Base-by-base conservation (phyloP, 768 basidiomycete genomes). In the Multifurca ochricompacta region DNA sequence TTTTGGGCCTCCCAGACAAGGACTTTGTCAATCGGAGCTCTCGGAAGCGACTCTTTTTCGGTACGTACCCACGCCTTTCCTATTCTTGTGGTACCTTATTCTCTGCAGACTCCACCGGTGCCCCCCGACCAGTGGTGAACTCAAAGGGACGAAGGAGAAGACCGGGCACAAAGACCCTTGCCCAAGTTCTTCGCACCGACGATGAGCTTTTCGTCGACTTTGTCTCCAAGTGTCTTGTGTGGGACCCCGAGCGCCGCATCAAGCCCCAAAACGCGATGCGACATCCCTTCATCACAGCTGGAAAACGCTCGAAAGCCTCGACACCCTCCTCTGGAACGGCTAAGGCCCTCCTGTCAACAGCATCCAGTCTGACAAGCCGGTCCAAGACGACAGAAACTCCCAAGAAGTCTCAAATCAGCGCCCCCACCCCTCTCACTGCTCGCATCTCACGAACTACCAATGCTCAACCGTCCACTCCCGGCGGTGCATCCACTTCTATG, bases 201-300 rank as follows among this genome's bases (percentile, higher is more conserved):
- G 96, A 98, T 65, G 91, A 95, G 54, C 83, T 89, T 40, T 98
- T 99, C 61, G 77, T 99, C 53, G 96, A 99, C 71, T 99, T 99
- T 68, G 87, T 98, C 59, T 77, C 89, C 1, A 97, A 95, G 68
- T 99, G 96, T 70, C 76, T 99, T n/a, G 78, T 89, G 27, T 99
- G 94, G 94, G 96, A 99, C 71, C 96, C 96, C 8, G 95, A 98
- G 63, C 81, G 90, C 47, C 81, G 96, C 30, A 78, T 99, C 66
- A 98, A 96, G 68, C 95, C 95, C 4, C 87, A 92, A 62, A 79
- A 87, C 9, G 95, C 95, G 1, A 69, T 97, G 73, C 82, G 92
- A 21, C 95, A 97, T 70, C 87, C 89, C 10, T 97, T 92, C 71
- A 77, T 96, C 54, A 74, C 83, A 18, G 78, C 81, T 23, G 81